Base-by-base conservation (phyloP, 2,329 filamentous ascomycete genomes). In the Epichloe coenophiala region DNA sequence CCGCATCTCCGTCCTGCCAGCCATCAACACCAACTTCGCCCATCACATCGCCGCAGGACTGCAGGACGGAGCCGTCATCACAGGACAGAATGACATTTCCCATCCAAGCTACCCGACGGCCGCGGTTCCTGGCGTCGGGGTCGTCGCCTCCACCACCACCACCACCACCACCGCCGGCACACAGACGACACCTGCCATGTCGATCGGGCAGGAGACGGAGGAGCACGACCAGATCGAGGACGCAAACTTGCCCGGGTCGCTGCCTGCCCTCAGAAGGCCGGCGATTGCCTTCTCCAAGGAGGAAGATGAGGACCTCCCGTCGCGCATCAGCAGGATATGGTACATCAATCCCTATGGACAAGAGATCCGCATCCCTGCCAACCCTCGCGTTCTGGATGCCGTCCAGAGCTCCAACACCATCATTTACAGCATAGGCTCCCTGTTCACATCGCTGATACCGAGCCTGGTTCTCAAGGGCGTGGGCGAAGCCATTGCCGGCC, bases 281-380 rank as follows among this genome's bases (percentile, higher is more conserved):
- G 87, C 94, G 55, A 89, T 96, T 53, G 72, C 75, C 4, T 94
- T 95, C 63, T 84, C 78, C 61, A 97, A 97, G 68, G 67, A 72
- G 60, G 73, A 79, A 39, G 83, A 88, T 55, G 80, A 86, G 54
- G 86, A 91, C 50, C 73, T 97, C 1, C 78, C 87, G 0, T 76
- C 84, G 0, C 77, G 87, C 31, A 95, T 97, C 58, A 74, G 83
- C 50, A 72, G 90, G 2, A 76, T 97, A 35, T 97, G 89, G 88
- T 97, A 97, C 70, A 97, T 97, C 70, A 97, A 96, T 61, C 91
- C 91, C 0, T 97, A 96, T 65, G 91, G 91, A 17, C 88, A 96
- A 63, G 90, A 96, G 66, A 96, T 97, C 57, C 80, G 83, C 17
- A 86, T 90, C 0, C 77, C 83, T 0, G 86, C 88, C 2, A 97